Evolutionary conservation across 345 rosid genomes (phyloP).

Genomic region (Lagerstroemia speciosa): DNA sequence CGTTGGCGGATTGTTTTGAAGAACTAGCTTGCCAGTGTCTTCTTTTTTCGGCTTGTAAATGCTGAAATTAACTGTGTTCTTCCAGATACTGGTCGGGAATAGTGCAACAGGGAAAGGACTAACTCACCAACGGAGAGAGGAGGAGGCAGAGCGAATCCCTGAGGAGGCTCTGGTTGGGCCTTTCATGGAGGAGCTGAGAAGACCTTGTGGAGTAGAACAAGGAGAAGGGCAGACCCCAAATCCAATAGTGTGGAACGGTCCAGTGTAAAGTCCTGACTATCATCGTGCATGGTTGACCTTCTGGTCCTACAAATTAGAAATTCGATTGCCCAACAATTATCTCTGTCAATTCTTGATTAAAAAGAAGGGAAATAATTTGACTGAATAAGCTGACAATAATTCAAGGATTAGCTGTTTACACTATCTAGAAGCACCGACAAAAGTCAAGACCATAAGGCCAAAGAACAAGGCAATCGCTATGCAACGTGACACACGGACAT

Average conservation of each 20-base stretch:
- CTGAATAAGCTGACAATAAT: background rate
- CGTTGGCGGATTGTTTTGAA: background rate
- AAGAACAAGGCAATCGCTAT: background rate
- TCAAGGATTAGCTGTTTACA: background rate
- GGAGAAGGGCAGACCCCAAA: slow-evolving; percentile 89
- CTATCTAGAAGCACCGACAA: background rate
- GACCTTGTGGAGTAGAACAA: slow-evolving; percentile 76
- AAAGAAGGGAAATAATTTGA: background rate
- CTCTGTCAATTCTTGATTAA: background rate
- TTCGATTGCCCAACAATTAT: background rate
- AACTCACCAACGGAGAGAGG: slow-evolving; percentile 52
- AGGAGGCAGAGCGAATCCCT: slow-evolving; percentile 42
- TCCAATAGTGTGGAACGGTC: slow-evolving; percentile 76
- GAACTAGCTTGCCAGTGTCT: no score
- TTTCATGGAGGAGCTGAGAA: slow-evolving; percentile 73
- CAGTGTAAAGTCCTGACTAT: slow-evolving; percentile 68
- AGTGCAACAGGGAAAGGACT: background rate
- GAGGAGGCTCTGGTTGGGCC: slow-evolving; percentile 55
- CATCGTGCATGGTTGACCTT: slow-evolving; percentile 66
- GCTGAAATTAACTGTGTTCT: background rate
- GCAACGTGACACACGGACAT: no score
- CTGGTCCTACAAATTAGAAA: slow-evolving; percentile 29
- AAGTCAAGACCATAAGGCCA: background rate
- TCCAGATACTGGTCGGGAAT: background rate
- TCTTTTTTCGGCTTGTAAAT: no score